These are phyloP conservation scores for Nicotiana rustica DNA, from an alignment of 305 asterid genomes.

Conservation along the genomic window DNA sequence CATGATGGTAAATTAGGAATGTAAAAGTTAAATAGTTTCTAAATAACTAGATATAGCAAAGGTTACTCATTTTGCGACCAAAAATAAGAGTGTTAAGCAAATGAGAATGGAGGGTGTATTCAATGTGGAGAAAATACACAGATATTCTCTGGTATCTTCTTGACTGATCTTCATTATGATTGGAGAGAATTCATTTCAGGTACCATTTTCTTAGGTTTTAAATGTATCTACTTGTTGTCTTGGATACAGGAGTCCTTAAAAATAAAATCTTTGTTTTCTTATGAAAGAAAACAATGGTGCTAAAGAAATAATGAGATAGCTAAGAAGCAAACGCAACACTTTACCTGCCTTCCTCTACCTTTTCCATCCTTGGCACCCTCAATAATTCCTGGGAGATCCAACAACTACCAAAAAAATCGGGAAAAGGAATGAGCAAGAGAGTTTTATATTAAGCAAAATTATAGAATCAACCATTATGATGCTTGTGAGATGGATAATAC, in stretches of 20 bases:
- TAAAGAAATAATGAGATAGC: slow-evolving; percentile 7
- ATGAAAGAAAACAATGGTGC: background rate
- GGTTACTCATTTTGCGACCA: background rate
- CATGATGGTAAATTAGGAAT: background rate
- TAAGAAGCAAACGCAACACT: slow-evolving; percentile 27
- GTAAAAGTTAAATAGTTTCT: slow-evolving; percentile 5
- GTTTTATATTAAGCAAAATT: background rate
- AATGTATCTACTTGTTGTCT: background rate
- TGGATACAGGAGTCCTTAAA: slow-evolving; percentile 1
- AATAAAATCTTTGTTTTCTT: background rate
- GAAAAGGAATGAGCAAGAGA: slow-evolving; percentile 29
- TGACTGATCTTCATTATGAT: background rate
- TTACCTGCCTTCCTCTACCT: slow-evolving; percentile 99
- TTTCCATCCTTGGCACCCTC: slow-evolving; percentile 99
- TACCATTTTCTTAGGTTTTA: slow-evolving; percentile 3
- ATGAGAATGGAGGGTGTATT: background rate
- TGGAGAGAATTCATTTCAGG: slow-evolving; percentile 2
- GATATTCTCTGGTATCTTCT: slow-evolving; percentile 5
- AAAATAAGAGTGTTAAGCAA: background rate
- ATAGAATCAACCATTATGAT: background rate
- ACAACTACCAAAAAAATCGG: slow-evolving; percentile 61
- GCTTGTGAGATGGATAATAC: background rate
- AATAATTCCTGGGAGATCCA: slow-evolving; percentile 98
- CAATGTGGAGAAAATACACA: slow-evolving; percentile 10
- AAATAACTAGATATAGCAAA: background rate